Evolutionary conservation across 2,329 filamentous ascomycete species (phyloP).

Genomic region (Talaromyces sp.): DNA sequence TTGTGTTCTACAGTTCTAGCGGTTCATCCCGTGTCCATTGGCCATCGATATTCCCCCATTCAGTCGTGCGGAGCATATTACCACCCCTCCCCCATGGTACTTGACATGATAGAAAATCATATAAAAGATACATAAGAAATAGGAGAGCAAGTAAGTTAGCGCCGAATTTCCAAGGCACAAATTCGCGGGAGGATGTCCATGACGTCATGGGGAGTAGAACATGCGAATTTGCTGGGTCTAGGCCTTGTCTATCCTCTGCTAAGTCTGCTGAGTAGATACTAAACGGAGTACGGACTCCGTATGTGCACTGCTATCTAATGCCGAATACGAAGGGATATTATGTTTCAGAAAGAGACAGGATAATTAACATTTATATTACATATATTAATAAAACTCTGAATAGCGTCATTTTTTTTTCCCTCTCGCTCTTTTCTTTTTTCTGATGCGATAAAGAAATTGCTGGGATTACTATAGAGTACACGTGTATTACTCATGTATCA

Average conservation of each 20-base stretch:
- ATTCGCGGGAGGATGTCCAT: not conserved
- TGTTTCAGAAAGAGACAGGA: not conserved
- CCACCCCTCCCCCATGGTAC: not conserved
- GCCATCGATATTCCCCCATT: not conserved
- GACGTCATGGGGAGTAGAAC: slow-evolving; percentile 10
- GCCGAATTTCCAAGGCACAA: slow-evolving; percentile 19
- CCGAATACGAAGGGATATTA: not conserved
- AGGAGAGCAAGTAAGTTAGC: not conserved
- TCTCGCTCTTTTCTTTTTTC: not conserved
- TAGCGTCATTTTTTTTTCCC: not conserved
- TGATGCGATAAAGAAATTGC: not conserved
- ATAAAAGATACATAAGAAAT: not conserved
- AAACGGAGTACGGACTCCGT: not conserved
- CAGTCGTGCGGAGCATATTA: not conserved
- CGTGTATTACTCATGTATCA: slow-evolving; percentile 1
- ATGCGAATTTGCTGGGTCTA: not conserved
- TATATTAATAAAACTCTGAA: not conserved
- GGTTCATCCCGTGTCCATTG: not conserved
- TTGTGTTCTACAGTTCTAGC: not conserved
- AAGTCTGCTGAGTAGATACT: not conserved
- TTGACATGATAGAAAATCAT: not conserved
- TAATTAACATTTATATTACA: not conserved
- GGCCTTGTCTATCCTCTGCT: not conserved
- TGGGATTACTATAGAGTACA: not conserved
- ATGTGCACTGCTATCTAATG: not conserved